Percentiles rank a stretch among this genome's conserved stretches.
These are phyloP conservation scores for Moesziomyces sp. DNA, from an alignment of 1,284 basidiomycete species.

Conservation along the genomic window DNA sequence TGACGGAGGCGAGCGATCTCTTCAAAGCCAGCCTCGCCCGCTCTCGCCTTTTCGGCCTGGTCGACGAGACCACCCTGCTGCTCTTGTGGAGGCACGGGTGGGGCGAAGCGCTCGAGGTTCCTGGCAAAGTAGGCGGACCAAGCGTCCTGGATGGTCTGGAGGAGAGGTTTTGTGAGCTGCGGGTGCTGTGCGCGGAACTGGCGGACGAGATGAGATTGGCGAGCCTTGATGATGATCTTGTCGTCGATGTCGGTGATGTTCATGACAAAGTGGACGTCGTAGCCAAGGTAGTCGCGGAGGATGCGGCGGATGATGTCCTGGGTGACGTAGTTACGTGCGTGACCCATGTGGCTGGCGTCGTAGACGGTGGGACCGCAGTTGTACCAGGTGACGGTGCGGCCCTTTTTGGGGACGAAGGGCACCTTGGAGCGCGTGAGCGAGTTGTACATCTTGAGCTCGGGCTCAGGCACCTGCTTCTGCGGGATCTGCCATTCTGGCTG, in stretches of 20 bases:
- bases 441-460: constrained; percentile 85
- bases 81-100: constrained; percentile 59
- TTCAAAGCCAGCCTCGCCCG: constrained; percentile 62
- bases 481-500: constrained; percentile 47
- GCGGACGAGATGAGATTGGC: constrained; percentile 73
- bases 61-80: constrained; percentile 36
- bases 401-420: constrained; percentile 80
- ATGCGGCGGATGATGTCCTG: constrained; percentile 95
- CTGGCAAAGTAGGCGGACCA: constrained; percentile 61
- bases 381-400: constrained; percentile 95
- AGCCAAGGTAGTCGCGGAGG: constrained; percentile 94
- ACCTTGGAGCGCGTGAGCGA: constrained; percentile 88
- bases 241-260: constrained; percentile 99
- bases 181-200: constrained; percentile 53
- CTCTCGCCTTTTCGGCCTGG: constrained; percentile 43
- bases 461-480: constrained; percentile 54
- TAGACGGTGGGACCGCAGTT: constrained; percentile 99
- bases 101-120: constrained; percentile 59
- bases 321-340: constrained; percentile 98
- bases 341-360: constrained; percentile 98
- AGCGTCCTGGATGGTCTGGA: constrained; percentile 52
- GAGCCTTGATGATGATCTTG: constrained; percentile 76
- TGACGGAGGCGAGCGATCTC: constrained; percentile 48
- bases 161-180: constrained; percentile 49
- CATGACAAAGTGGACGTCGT: constrained; percentile 98